Evolutionary conservation across 1,139 yeast species (phyloP).

Genomic region (Saccharomyces hybrid): DNA sequence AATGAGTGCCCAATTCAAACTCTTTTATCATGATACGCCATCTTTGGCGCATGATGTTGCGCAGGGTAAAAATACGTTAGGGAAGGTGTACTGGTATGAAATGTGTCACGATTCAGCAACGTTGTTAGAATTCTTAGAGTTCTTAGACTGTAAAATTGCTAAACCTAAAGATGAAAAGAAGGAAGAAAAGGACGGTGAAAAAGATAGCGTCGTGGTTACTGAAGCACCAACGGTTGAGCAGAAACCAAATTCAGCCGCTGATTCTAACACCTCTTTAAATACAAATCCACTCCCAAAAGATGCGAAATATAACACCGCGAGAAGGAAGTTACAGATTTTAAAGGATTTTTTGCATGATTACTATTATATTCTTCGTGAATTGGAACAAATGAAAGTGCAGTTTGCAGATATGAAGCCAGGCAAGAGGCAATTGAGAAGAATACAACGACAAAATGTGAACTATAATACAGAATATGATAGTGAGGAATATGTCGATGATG

Average conservation of each 20-base stretch:
- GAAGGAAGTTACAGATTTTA: constrained; percentile 21
- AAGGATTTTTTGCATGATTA: constrained; percentile 21
- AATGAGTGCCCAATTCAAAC: constrained; percentile 27
- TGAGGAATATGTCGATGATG: constrained; percentile 17
- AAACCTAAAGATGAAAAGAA: constrained; percentile 9
- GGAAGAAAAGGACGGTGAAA: constrained; percentile 4
- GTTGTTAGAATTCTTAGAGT: constrained; percentile 22
- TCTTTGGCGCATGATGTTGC: constrained; percentile 21
- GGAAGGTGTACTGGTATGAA: constrained; percentile 30
- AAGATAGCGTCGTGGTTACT: neutral
- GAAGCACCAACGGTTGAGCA: neutral
- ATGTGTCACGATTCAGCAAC: constrained; percentile 27
- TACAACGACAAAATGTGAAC: constrained; percentile 22
- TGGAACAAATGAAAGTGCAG: constrained; percentile 23
- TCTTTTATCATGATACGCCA: constrained; percentile 29
- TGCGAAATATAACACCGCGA: constrained; percentile 25
- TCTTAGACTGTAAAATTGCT: constrained; percentile 23
- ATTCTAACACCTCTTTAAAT: constrained; percentile 11
- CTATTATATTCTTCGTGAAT: constrained; percentile 18
- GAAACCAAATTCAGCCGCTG: neutral
- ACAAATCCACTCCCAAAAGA: constrained; percentile 29
- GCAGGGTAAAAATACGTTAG: constrained; percentile 12
- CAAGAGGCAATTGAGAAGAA: constrained; percentile 27
- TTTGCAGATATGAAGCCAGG: constrained; percentile 28
- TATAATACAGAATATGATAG: constrained; percentile 15